A percentile compares a stretch with the other conserved stretches of the same genome.
phyloP scores from a whole-genome alignment of 139 green algal genomes.

The Chlorella sp. region DNA sequence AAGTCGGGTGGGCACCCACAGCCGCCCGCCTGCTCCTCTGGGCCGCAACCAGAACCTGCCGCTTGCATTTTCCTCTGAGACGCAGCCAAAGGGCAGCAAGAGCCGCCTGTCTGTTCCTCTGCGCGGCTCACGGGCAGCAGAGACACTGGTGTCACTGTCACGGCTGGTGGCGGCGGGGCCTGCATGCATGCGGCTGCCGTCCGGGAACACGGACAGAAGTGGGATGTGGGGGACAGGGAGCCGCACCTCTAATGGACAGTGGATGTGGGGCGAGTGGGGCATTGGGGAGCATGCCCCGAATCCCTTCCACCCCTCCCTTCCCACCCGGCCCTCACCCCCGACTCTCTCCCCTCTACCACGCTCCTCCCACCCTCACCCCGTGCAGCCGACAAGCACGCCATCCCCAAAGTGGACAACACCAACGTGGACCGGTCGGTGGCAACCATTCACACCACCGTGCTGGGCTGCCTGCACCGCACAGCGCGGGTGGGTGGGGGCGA shows the following conservation, averaged over 20 bases:
- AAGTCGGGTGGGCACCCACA: slow-evolving; percentile 2
- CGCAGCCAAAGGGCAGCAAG: no score
- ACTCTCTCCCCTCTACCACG: neutral
- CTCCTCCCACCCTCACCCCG: neutral
- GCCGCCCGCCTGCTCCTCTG: neutral
- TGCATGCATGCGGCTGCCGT: no score
- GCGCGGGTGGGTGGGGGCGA: neutral
- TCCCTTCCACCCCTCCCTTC: neutral
- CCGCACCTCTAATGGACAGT: neutral
- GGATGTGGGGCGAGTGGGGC: no score
- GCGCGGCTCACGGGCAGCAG: no score
- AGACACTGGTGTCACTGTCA: no score
- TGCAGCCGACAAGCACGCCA: slow-evolving; percentile 74
- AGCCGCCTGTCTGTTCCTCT: no score
- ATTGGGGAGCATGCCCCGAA: neutral
- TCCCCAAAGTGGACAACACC: slow-evolving; percentile 94
- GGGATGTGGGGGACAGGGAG: no score
- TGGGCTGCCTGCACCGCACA: slow-evolving; percentile 67
- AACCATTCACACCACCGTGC: slow-evolving; percentile 88
- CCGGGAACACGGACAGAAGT: no score
- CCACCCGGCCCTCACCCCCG: neutral
- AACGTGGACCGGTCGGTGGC: slow-evolving; percentile 91
- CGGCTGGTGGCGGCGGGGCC: no score
- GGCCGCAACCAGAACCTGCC: no score
- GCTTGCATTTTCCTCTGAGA: no score